These are phyloP conservation scores for Candida sanyaensis DNA, from an alignment of 1,139 yeast species.

Conservation along the genomic window DNA sequence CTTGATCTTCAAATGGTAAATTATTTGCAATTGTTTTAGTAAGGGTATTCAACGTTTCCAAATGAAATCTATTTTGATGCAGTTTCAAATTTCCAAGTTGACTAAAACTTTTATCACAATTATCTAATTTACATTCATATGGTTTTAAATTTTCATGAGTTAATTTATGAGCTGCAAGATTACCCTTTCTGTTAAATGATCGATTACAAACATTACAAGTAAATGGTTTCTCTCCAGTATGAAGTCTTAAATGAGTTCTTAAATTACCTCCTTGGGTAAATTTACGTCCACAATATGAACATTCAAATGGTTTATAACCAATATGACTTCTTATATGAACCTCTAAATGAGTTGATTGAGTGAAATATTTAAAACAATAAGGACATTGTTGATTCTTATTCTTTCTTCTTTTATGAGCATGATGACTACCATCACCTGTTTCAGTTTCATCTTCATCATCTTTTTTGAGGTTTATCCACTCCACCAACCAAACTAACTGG, in stretches of 20 bases:
- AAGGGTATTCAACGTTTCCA: constrained; percentile 63
- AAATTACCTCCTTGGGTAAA: constrained; percentile 94
- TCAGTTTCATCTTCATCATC: constrained; percentile 17
- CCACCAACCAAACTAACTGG: constrained; percentile 78
- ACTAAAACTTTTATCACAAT: constrained; percentile 82
- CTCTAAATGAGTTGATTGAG: constrained; percentile 76
- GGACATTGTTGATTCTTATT: constrained; percentile 67
- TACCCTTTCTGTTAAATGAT: constrained; percentile 84
- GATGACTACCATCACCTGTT: constrained; percentile 16
- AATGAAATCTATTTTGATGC: constrained; percentile 89
- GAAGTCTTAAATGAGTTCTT: constrained; percentile 82
- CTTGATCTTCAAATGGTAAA: constrained; percentile 64
- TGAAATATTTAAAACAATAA: constrained; percentile 67
- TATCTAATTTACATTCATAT: constrained; percentile 74
- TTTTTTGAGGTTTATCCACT: constrained; percentile 64
- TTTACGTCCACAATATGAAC: constrained; percentile 75
- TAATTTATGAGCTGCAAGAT: constrained; percentile 79
- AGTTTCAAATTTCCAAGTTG: constrained; percentile 92
- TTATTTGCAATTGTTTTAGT: constrained; percentile 62
- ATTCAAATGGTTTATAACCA: constrained; percentile 78
- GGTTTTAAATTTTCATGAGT: constrained; percentile 84
- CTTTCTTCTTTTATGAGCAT: constrained; percentile 27
- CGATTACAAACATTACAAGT: constrained; percentile 72
- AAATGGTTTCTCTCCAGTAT: constrained; percentile 91
- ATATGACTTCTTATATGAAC: constrained; percentile 79